Evolutionary conservation across 306 rosid genomes (phyloP).

Genomic region (Rosa chinensis): DNA sequence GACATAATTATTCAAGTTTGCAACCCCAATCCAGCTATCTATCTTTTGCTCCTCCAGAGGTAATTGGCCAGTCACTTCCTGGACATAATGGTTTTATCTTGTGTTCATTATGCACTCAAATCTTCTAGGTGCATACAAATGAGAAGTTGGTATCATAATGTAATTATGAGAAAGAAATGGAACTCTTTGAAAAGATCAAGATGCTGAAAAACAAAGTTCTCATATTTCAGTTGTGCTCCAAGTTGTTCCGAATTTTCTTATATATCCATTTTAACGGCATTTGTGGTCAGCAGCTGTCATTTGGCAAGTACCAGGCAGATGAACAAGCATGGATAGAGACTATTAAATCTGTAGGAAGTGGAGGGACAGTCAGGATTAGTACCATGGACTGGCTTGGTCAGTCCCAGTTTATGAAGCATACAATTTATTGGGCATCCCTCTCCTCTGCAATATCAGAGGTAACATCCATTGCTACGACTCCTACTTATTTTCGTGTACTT

Average conservation of each 20-base stretch:
- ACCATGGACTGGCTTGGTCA: constrained; percentile 99
- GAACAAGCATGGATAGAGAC: constrained; percentile 93
- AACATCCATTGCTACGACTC: constrained; percentile 15
- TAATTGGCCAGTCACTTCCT: constrained; percentile 27
- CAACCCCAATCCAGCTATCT: constrained; percentile 61
- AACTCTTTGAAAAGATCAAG: not conserved
- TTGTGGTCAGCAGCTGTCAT: constrained; percentile 62
- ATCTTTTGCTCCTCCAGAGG: constrained; percentile 98
- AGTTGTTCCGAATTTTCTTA: not conserved
- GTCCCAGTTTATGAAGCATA: constrained; percentile 57
- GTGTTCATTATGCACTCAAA: not conserved
- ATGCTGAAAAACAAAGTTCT: not conserved
- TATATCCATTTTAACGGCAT: constrained; percentile 25
- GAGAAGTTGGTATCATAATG: not conserved
- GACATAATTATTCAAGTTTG: constrained; percentile 47
- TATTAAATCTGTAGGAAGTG: constrained; percentile 61
- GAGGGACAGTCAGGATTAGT: constrained; percentile 62
- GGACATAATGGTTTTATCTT: constrained; percentile 6
- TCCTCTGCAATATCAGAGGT: constrained; percentile 94
- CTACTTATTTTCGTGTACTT: not conserved
- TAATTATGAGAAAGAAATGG: not conserved
- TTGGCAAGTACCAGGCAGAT: constrained; percentile 77
- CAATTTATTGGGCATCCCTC: constrained; percentile 82
- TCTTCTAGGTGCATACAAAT: not conserved
- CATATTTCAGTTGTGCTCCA: not conserved